Evolutionary conservation across 495 filamentous ascomycete species (phyloP), one percentile per base, ranked within the genome.

Genomic region (Parachaetomium inaequale): DNA sequence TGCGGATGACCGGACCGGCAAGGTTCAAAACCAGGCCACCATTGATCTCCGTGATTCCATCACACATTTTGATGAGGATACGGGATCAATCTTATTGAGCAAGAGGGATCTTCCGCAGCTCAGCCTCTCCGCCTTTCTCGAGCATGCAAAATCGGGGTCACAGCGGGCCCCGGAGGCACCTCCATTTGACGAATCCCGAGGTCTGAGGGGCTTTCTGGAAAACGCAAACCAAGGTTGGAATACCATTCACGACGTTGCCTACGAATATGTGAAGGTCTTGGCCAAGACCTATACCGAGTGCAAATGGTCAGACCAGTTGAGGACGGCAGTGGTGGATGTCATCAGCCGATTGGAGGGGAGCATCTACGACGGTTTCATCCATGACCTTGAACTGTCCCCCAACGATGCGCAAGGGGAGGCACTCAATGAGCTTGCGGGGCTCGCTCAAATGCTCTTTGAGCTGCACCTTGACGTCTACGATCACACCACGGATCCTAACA

Each of bases 381-480:
- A 82, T 29, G 76, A 80, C 40, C 70, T 86, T 2, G 67, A 71
- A 50, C 34, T 62, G 4, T 66, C 78, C 23, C 62, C 50, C 8
- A 31, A 58, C n/a, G 50, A 53, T 34, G 68, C 64, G 32, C 50
- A 60, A 19, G 51, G 59, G 12, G 61, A 73, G 23, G 40, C 53
- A 8, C 15, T 70, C 15, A 38, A 43, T n/a, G 71, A 70, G 51
- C 62, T 78, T 7, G 76, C 79, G 57, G 78, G 83, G n/a, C 84
- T 93, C 70, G 79, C 87, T 1, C 84, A 97, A 66, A 86, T 87
- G 56, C 77, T 95, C 1, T 93, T 92, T 62, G 94, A 99, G 72
- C 78, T 99, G 10, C 91, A 97, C 67, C 78, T 98, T 2, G 93
- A 97, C 59, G 79, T 92, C 8, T 96, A 89, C 66, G 85, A 88